Base-by-base conservation (phyloP, 2,329 filamentous ascomycete genomes). In the Lecanicillium sp. region DNA sequence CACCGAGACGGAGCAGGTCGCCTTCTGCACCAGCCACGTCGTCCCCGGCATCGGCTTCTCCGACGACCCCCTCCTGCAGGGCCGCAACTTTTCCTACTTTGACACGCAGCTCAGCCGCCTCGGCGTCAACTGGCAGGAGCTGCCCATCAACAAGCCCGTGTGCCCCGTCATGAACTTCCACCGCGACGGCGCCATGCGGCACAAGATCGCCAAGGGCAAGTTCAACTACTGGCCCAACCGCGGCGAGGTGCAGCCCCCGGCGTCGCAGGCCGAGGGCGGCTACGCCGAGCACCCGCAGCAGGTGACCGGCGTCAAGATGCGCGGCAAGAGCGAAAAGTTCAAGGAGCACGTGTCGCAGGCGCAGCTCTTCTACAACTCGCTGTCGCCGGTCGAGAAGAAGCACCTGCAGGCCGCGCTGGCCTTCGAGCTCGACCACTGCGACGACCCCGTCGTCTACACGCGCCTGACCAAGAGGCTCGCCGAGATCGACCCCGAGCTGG, bases 361-460 rank as follows among this genome's bases (percentile, higher is more conserved):
- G 0, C 86, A 90, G 60, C 71, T 91, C 2, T 93, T 93, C 70
- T 91, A 82, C 70, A 91, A 91, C 70, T 90, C 84, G 14, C 65
- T 91, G 55, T 78, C 79, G 0, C 67, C 74, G 0, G 69, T 79
- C 3, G 87, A 91, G 65, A 81, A 86, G 66, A 77, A 86, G 53
- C 83, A 87, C 58, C 58, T 88, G 15, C 71, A 85, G 63, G 83
- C 87, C 56, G 84, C 83, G 0, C 77, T 88, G 42, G 80, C 84
- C 2, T 88, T 88, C 60, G 85, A 89, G 65, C 70, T 93, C 1
- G 86, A 90, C 59, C 87, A 91, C 64, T 93, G 87, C 60, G 86
- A 91, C 19, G 87, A 93, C 35, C 78, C 83, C 0, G 64, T 86
- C 9, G 86, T 93, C 0, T 91, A 90, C 63, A 77, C 84, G 52